Evolutionary conservation across 2,329 filamentous ascomycete species (phyloP).

Genomic region (Ascochyta fabae): DNA sequence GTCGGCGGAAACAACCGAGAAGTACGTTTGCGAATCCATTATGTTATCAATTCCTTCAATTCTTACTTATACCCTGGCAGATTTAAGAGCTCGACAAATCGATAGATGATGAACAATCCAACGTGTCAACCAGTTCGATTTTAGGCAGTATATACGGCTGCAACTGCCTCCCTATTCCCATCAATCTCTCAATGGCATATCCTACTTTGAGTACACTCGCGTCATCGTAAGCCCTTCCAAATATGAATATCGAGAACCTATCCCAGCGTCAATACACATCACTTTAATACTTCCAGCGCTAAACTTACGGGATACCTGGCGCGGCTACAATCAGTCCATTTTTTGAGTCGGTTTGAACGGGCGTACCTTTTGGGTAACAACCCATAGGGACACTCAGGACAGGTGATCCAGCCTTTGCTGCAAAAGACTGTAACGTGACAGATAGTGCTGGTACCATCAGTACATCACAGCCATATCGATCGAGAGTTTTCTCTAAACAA

Average conservation of each 20-base stretch:
- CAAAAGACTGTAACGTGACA: conserved; percentile 50
- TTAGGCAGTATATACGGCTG: conserved; percentile 5
- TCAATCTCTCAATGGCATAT: conserved; percentile 6
- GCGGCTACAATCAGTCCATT: conserved; percentile 57
- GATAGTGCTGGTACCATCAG: conserved; percentile 63
- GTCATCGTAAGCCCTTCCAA: conserved; percentile 10
- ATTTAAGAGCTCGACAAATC: neutral
- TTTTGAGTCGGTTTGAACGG: conserved; percentile 48
- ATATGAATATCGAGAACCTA: conserved; percentile 19
- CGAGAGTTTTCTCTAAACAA: conserved; percentile 63
- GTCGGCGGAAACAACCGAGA: too few species aligned
- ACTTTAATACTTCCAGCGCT: neutral
- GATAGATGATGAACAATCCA: too few species aligned
- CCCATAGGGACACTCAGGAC: conserved; percentile 67
- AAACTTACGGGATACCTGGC: conserved; percentile 57
- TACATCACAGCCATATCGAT: conserved; percentile 62
- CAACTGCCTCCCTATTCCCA: neutral
- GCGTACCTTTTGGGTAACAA: conserved; percentile 54
- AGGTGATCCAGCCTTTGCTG: conserved; percentile 55
- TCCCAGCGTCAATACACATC: neutral
- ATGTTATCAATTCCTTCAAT: too few species aligned
- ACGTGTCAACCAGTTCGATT: neutral
- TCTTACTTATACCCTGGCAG: neutral
- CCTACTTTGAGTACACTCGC: conserved; percentile 15
- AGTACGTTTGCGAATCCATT: too few species aligned